Evolutionary conservation across 768 basidiomycete species (phyloP), one percentile per base, ranked within the genome.

Genomic region (Pisolithus sp.): DNA sequence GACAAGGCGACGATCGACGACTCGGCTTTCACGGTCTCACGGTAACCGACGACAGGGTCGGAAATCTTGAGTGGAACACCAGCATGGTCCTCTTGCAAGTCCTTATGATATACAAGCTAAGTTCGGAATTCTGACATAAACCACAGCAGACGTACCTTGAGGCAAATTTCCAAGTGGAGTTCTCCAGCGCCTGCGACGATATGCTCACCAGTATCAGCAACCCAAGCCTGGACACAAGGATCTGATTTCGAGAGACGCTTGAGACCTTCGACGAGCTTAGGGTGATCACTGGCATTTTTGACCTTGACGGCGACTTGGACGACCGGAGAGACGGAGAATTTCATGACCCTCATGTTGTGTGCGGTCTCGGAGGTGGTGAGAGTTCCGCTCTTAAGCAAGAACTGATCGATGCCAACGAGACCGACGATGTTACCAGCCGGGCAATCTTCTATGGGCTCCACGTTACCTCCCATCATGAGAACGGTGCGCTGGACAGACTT

Each of bases 331-430:
- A 99, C 96, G 71, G 94, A 98, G 83, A 97, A 97, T 76, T 89
- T 92, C 96, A 99, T 99, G 73, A 99, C 93, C 77, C 78, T 92
- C 93, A 99, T 96, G 81, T 99, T 99, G 81, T 99, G 96, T 48
- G 96, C 96, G 49, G 93, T 96, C 76, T 98, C 96, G 46, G 93
- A 93, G 54, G 90, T 84, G 54, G 96, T 99, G 66, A 99, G 83
- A 57, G 96, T 99, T 70, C 96, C 96, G 60, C 84, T 93, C 85
- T 99, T 99, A 71, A 99, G 86, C 76, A 99, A 75, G 91, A 98
- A 99, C 76, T 99, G 96, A 75, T 99, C 96, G 63, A 99, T 89
- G 78, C 96, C 96, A 74, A 98, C 95, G 67, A 99, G 89, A 81
- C 96, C 96, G 61, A 92, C 74, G 62, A 99, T 98, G 82, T 99